phyloP scores from a whole-genome alignment of 2,329 filamentous ascomycete species.

The Aspergillus sp. region DNA sequence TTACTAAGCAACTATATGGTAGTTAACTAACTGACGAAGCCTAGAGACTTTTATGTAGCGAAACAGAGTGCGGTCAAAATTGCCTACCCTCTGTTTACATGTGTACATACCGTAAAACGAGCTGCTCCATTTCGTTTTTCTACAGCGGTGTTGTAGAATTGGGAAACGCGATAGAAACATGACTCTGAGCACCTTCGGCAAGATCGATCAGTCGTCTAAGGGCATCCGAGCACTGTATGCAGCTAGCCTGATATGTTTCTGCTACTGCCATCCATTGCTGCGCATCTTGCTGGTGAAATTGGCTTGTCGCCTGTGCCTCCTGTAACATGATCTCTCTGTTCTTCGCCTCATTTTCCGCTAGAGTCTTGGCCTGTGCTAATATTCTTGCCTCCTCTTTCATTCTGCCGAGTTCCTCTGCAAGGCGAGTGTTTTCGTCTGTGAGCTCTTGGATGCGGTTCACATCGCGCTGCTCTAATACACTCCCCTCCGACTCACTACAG shows the following conservation, averaged over 20 bases:
- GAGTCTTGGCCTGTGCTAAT: background rate
- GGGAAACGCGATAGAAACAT: background rate
- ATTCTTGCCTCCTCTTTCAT: background rate
- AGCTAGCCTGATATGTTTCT: constrained; percentile 8
- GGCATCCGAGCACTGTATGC: constrained; percentile 2
- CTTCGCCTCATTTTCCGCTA: background rate
- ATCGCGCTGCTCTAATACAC: background rate
- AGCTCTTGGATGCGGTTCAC: background rate
- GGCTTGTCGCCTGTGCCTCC: background rate
- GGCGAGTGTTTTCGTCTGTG: background rate
- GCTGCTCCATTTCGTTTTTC: no score
- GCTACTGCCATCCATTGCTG: constrained; percentile 10
- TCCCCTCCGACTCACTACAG: background rate
- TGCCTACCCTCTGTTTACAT: no score
- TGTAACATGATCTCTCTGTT: background rate
- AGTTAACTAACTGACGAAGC: background rate
- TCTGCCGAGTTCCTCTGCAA: constrained; percentile 6
- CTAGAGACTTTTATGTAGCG: no score
- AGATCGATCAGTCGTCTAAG: background rate
- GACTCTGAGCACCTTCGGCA: background rate
- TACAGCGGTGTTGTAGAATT: background rate
- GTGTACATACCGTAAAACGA: no score
- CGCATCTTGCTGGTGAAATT: constrained; percentile 6
- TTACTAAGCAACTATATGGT: no score
- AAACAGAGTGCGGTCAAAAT: no score